Evolutionary conservation across 345 rosid species (phyloP).

Genomic region (Heritiera fomes): DNA sequence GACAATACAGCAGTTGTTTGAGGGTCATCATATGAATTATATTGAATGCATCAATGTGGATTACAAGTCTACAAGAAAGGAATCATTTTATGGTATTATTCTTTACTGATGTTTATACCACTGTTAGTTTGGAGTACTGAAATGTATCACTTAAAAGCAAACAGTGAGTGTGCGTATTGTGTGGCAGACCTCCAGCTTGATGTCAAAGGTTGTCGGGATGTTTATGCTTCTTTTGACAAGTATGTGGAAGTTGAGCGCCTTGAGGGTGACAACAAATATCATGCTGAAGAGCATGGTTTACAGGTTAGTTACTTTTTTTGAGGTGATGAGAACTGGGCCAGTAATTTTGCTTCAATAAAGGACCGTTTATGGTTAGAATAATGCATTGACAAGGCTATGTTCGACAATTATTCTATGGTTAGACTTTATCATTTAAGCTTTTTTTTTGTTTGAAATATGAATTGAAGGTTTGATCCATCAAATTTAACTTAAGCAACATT

Average conservation of each 20-base stretch:
- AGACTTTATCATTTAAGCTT: neutral
- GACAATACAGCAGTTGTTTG: slow-evolving; percentile 90
- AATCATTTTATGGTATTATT: slow-evolving; percentile 83
- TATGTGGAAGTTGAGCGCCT: slow-evolving; percentile 98
- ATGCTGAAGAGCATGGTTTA: slow-evolving; percentile 85
- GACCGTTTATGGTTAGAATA: neutral
- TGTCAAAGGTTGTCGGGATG: slow-evolving; percentile 94
- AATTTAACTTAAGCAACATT: neutral
- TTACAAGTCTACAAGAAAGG: slow-evolving; percentile 93
- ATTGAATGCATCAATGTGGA: slow-evolving; percentile 97
- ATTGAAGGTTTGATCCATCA: neutral
- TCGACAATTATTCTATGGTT: neutral
- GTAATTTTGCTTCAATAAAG: neutral
- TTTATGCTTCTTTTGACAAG: slow-evolving; percentile 95
- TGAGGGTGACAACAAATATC: slow-evolving; percentile 96
- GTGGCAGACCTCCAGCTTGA: slow-evolving; percentile 93
- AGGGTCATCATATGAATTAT: slow-evolving; percentile 98
- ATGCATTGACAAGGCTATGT: neutral
- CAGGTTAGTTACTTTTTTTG: slow-evolving; percentile 53
- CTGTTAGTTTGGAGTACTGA: slow-evolving; percentile 13
- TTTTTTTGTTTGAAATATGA: neutral
- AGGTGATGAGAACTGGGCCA: neutral
- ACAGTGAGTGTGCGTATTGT: slow-evolving; percentile 8
- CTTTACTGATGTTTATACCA: neutral
- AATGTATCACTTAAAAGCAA: slow-evolving; percentile 1